A percentile compares a stretch with the other conserved stretches of the same genome.
These are phyloP conservation scores for Tricholoma flavovirens DNA, from an alignment of 768 basidiomycete species.

Conservation along the genomic window DNA sequence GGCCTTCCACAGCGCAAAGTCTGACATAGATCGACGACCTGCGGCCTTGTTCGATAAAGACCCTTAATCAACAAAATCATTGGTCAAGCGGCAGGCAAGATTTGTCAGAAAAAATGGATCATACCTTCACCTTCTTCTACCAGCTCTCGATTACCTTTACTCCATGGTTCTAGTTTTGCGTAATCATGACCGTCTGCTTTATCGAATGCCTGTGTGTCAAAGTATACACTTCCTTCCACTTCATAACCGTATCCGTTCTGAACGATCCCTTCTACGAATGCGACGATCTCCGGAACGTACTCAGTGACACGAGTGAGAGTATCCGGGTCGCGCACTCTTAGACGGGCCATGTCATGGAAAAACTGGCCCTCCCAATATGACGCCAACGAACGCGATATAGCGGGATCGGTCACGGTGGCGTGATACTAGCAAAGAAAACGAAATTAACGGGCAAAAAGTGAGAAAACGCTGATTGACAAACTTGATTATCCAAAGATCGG, in stretches of 20 bases:
- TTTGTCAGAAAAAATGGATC: constrained; percentile 7
- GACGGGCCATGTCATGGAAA: constrained; percentile 87
- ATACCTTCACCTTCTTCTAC: constrained; percentile 90
- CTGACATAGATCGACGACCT: constrained; percentile 75
- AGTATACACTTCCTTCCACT: constrained; percentile 79
- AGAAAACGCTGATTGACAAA: constrained; percentile 23
- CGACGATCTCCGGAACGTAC: constrained; percentile 91
- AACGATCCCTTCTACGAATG: constrained; percentile 81
- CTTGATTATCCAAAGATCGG: constrained; percentile 68
- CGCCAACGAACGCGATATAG: constrained; percentile 75
- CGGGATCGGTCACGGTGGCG: constrained; percentile 78
- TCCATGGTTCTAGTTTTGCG: constrained; percentile 94
- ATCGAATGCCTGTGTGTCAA: constrained; percentile 83
- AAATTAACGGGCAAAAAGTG: constrained; percentile 5
- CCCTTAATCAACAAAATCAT: constrained; percentile 15
- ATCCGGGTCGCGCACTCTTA: constrained; percentile 83
- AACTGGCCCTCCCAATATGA: constrained; percentile 87
- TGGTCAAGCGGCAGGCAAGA: not conserved
- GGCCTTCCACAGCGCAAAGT: constrained; percentile 98
- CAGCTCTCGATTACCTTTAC: constrained; percentile 86
- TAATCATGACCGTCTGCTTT: constrained; percentile 73
- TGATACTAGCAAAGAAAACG: constrained; percentile 47
- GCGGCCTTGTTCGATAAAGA: constrained; percentile 35
- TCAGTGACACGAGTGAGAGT: constrained; percentile 93
- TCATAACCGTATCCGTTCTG: constrained; percentile 77